phyloP scores from a whole-genome alignment of 2,329 filamentous ascomycete species.

The Fusarium foetens region DNA sequence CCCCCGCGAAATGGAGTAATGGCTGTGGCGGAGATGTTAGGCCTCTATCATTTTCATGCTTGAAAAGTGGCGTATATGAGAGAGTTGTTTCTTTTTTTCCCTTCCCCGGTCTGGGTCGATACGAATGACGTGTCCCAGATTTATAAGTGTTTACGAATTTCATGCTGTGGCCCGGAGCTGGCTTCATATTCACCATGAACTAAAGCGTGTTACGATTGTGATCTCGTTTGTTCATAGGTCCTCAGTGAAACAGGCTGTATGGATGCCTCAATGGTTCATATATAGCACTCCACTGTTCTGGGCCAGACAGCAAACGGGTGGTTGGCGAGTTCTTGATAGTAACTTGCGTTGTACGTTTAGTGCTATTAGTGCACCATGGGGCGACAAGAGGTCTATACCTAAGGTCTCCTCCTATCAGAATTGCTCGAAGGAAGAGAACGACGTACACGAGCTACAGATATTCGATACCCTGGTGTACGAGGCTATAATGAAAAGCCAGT shows the following conservation, averaged over 20 bases:
- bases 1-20: conserved; percentile 6
- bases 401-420: neutral
- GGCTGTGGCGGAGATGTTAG: conserved; percentile 9
- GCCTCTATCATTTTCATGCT: neutral
- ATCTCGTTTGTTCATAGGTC: conserved; percentile 20
- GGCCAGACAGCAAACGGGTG: conserved; percentile 6
- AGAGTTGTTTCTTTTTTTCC: conserved; percentile 10
- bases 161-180: conserved; percentile 17
- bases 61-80: conserved; percentile 10
- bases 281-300: conserved; percentile 16
- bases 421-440: neutral
- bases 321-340: conserved; percentile 8
- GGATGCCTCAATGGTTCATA: conserved; percentile 24
- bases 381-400: conserved; percentile 4
- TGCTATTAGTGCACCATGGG: conserved; percentile 6
- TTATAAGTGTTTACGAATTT: conserved; percentile 39
- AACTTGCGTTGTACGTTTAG: conserved; percentile 12
- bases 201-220: conserved; percentile 33
- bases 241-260: conserved; percentile 30
- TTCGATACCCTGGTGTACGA: conserved; percentile 27
- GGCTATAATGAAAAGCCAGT: conserved; percentile 15
- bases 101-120: conserved; percentile 14
- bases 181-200: conserved; percentile 25
- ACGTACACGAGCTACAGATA: conserved; percentile 25
- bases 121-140: conserved; percentile 33